Percentiles rank a stretch among this genome's conserved stretches.
phyloP scores from a whole-genome alignment of 768 basidiomycete genomes.

The Phylloporus rhodoxanthus region DNA sequence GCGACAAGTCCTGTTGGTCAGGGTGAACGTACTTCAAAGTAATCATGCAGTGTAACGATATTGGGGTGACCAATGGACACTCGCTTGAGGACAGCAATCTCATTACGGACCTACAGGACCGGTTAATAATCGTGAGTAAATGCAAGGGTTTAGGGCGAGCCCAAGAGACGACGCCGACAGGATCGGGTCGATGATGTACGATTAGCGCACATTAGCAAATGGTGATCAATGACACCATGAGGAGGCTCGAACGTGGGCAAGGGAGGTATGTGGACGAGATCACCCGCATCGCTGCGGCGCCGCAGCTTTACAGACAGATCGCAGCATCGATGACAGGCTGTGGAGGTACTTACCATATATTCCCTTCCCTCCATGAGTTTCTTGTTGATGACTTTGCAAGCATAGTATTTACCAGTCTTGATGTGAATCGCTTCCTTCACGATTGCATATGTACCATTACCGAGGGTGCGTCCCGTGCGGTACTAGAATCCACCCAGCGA shows the following conservation, averaged over 20 bases:
- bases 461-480: slow-evolving; percentile 81
- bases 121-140: slow-evolving; percentile 7
- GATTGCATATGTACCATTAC: slow-evolving; percentile 92
- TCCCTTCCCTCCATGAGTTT: slow-evolving; percentile 97
- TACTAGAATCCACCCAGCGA: slow-evolving; percentile 43
- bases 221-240: slow-evolving; percentile 7
- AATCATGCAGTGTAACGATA: slow-evolving; percentile 92
- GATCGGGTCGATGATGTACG: slow-evolving; percentile 2
- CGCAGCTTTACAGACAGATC: slow-evolving; percentile 1
- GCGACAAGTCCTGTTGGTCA: background rate
- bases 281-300: slow-evolving; percentile 1
- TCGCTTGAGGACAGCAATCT: slow-evolving; percentile 90
- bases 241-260: slow-evolving; percentile 1
- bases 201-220: slow-evolving; percentile 10
- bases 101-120: slow-evolving; percentile 76
- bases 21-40: slow-evolving; percentile 68
- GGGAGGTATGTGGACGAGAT: slow-evolving; percentile 1
- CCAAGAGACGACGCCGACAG: background rate
- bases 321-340: slow-evolving; percentile 6
- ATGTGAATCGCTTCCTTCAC: slow-evolving; percentile 95
- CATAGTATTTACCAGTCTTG: slow-evolving; percentile 89
- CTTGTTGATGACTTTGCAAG: slow-evolving; percentile 99
- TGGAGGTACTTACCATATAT: slow-evolving; percentile 70
- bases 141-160: slow-evolving; percentile 14
- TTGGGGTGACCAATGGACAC: slow-evolving; percentile 87